A percentile compares a stretch with the other conserved stretches of the same genome.
phyloP scores from a whole-genome alignment of 2,329 filamentous ascomycete genomes.

The Phaeophleospora eucalypticola region DNA sequence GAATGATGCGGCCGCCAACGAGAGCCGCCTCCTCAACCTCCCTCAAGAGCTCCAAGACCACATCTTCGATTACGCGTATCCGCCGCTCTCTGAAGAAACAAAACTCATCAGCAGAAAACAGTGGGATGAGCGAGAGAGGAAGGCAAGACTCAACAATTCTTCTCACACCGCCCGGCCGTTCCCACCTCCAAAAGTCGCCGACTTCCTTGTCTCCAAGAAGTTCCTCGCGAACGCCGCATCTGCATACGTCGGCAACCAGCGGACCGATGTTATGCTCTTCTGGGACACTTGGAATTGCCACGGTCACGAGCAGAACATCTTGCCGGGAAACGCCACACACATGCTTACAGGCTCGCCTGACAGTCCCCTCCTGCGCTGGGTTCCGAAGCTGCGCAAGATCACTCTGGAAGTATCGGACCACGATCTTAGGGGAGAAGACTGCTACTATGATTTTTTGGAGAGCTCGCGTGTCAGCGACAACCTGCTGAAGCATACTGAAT shows the following conservation, averaged over 20 bases:
- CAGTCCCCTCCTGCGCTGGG: too few relatives aligned
- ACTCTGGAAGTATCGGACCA: too few relatives aligned
- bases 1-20: too few relatives aligned
- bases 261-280: not conserved
- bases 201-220: conserved; percentile 5
- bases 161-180: not conserved
- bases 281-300: too few relatives aligned
- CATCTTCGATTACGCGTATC: conserved; percentile 5
- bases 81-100: not conserved
- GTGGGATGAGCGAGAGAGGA: not conserved
- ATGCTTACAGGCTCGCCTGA: too few relatives aligned
- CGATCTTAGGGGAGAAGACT: too few relatives aligned
- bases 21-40: conserved; percentile 5
- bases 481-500: too few relatives aligned
- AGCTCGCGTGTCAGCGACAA: too few relatives aligned
- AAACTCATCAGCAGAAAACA: not conserved
- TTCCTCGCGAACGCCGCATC: conserved; percentile 2
- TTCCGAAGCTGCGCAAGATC: too few relatives aligned
- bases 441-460: too few relatives aligned
- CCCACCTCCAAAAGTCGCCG: conserved; percentile 3
- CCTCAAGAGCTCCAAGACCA: conserved; percentile 8
- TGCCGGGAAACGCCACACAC: too few relatives aligned
- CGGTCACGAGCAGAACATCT: too few relatives aligned
- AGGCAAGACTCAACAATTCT: not conserved
- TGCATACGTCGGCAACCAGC: conserved; percentile 5